A percentile compares a stretch with the other conserved stretches of the same genome.
These are phyloP conservation scores for Pestalotiopsis sp. DNA, from an alignment of 2,329 filamentous ascomycete genomes.

Conservation along the genomic window DNA sequence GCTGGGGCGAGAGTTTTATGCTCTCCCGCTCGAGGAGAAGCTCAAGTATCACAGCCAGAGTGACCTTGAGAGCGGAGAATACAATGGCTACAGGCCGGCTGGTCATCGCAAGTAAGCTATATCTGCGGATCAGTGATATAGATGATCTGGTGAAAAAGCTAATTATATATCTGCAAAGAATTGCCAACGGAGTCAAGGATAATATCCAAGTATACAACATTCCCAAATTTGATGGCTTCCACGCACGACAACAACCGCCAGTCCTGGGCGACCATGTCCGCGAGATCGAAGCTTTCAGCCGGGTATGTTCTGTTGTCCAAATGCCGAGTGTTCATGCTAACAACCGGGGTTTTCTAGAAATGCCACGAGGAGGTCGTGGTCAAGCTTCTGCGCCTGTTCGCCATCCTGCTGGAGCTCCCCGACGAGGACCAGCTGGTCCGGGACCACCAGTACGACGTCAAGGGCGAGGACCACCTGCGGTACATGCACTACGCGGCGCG, in stretches of 20 bases:
- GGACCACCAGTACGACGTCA: constrained; percentile 59
- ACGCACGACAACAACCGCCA: constrained; percentile 40
- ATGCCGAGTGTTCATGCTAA: too few relatives aligned
- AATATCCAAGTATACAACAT: constrained; percentile 64
- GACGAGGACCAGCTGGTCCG: constrained; percentile 58
- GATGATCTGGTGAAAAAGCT: not conserved
- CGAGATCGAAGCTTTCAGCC: constrained; percentile 7
- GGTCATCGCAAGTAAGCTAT: constrained; percentile 33
- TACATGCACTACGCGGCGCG: constrained; percentile 56
- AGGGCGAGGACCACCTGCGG: constrained; percentile 61
- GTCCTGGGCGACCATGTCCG: not conserved
- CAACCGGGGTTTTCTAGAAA: not conserved
- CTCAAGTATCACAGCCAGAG: constrained; percentile 49
- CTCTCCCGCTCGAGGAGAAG: constrained; percentile 60
- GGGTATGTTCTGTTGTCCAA: not conserved
- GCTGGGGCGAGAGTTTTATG: constrained; percentile 57
- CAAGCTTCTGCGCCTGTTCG: constrained; percentile 60
- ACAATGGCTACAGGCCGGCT: constrained; percentile 56
- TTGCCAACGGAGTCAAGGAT: constrained; percentile 43
- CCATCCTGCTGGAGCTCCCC: constrained; percentile 60
- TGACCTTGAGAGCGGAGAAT: constrained; percentile 51
- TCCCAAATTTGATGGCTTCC: constrained; percentile 54
- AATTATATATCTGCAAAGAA: constrained; percentile 8
- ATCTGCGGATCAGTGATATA: not conserved
- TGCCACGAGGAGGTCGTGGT: constrained; percentile 48